A percentile compares a stretch with the other conserved stretches of the same genome.
Conservation (phyloP, 805 yeast genomes). For the Metschnikowia koreensis region DNA sequence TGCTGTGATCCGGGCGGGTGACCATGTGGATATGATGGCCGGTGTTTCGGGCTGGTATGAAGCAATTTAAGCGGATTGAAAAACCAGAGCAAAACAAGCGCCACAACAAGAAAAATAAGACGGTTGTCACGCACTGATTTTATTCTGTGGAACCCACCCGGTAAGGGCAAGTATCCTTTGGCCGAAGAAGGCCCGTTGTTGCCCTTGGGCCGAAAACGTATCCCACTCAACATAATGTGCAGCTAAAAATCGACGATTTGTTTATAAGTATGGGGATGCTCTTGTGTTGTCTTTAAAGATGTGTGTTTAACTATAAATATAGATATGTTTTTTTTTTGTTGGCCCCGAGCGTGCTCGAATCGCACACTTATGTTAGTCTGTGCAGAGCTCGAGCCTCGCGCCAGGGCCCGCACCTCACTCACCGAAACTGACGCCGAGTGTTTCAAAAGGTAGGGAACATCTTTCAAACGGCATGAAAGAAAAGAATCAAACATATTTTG, state of each 20-base stretch:
- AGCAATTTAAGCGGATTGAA: slow-evolving; percentile 8
- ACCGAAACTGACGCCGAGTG: background rate
- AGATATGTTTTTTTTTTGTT: background rate
- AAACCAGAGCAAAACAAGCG: slow-evolving; percentile 14
- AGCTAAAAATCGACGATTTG: background rate
- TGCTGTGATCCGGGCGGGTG: slow-evolving; percentile 35
- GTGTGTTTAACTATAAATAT: background rate
- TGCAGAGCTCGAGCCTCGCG: background rate
- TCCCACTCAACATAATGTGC: slow-evolving; percentile 8
- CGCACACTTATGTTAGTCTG: background rate
- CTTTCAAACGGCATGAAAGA: too few species aligned
- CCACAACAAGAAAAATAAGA: slow-evolving; percentile 2
- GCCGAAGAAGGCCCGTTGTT: slow-evolving; percentile 2
- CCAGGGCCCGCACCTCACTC: background rate
- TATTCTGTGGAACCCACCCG: slow-evolving; percentile 7
- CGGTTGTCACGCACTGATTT: slow-evolving; percentile 10
- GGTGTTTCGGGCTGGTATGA: background rate
- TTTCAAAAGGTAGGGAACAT: background rate
- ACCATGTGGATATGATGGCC: slow-evolving; percentile 26
- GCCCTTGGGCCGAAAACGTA: slow-evolving; percentile 19
- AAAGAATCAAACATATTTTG: too few species aligned
- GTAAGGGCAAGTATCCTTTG: slow-evolving; percentile 13
- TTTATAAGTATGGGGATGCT: background rate
- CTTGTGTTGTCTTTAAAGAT: background rate
- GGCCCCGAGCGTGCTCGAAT: background rate